Evolutionary conservation across 192 early-diverging fungal species (phyloP).

Genomic region (Phlyctochytrium bullatum): DNA sequence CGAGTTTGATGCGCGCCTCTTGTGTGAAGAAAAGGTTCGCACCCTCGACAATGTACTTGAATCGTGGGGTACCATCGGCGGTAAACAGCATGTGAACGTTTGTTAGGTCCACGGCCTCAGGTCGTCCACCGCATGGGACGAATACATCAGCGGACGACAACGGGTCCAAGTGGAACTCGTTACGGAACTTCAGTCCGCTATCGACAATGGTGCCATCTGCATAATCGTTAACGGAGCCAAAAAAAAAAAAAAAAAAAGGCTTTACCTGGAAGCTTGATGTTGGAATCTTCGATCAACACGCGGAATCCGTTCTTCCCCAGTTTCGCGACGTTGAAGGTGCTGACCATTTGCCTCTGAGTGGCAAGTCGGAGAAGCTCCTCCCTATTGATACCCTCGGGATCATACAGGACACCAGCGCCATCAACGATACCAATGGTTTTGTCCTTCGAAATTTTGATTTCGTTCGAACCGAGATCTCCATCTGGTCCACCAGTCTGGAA

Average conservation of each 20-base stretch:
- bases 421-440: slow-evolving; percentile 96
- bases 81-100: slow-evolving; percentile 81
- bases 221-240: slow-evolving; percentile 7
- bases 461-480: slow-evolving; percentile 97
- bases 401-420: slow-evolving; percentile 93
- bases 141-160: slow-evolving; percentile 82
- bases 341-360: slow-evolving; percentile 80
- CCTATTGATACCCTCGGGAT: slow-evolving; percentile 89
- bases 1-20: slow-evolving; percentile 92
- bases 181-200: slow-evolving; percentile 90
- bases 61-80: slow-evolving; percentile 77
- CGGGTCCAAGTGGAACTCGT: slow-evolving; percentile 92
- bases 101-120: slow-evolving; percentile 92
- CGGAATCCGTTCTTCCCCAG: slow-evolving; percentile 86
- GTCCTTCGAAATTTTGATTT: slow-evolving; percentile 98
- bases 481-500: slow-evolving; percentile 98
- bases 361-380: slow-evolving; percentile 83
- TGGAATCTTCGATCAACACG: slow-evolving; percentile 90
- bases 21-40: slow-evolving; percentile 99
- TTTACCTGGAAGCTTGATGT: slow-evolving; percentile 74
- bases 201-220: slow-evolving; percentile 77
- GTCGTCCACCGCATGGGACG: slow-evolving; percentile 98
- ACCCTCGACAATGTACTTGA: slow-evolving; percentile 99
- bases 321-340: slow-evolving; percentile 80
- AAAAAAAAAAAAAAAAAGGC: slow-evolving; percentile 5